phyloP scores from a whole-genome alignment of 805 yeast genomes.

The Kodamaea kakaduensis region DNA sequence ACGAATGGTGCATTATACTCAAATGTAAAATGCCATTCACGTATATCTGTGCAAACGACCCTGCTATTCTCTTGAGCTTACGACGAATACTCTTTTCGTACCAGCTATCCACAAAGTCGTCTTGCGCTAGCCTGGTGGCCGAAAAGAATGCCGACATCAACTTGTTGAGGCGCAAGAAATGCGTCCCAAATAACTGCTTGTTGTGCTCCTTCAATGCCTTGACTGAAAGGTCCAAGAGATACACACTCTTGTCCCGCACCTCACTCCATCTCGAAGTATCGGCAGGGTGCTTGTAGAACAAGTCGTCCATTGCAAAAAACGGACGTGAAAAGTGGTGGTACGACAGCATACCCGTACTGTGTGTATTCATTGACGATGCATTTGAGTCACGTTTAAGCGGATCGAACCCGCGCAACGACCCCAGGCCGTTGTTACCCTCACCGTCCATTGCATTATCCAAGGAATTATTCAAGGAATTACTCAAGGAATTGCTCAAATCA shows the following conservation, averaged over 20 bases:
- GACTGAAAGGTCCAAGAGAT: conserved; percentile 44
- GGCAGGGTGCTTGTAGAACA: conserved; percentile 56
- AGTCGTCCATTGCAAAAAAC: conserved; percentile 33
- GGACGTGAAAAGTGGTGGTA: conserved; percentile 43
- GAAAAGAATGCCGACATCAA: conserved; percentile 50
- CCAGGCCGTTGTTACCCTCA: background rate
- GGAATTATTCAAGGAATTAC: background rate
- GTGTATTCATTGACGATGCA: conserved; percentile 29
- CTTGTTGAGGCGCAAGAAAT: conserved; percentile 51
- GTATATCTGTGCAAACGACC: conserved; percentile 57
- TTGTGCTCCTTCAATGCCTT: conserved; percentile 50
- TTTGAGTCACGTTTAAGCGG: conserved; percentile 36
- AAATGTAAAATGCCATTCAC: conserved; percentile 63
- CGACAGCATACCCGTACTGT: conserved; percentile 22
- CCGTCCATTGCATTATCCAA: background rate
- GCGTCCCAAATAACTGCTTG: conserved; percentile 49
- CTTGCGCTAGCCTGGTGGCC: conserved; percentile 50
- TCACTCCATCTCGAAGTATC: conserved; percentile 63
- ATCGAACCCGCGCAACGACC: conserved; percentile 18
- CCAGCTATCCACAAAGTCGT: conserved; percentile 46
- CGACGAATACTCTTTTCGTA: conserved; percentile 45
- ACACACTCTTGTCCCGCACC: conserved; percentile 44
- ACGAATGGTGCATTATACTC: conserved; percentile 34
- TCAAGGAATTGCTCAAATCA: background rate
- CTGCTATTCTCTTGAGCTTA: conserved; percentile 49